Evolutionary conservation across 192 early-diverging fungal species (phyloP).

Genomic region (Geosiphon pyriformis): DNA sequence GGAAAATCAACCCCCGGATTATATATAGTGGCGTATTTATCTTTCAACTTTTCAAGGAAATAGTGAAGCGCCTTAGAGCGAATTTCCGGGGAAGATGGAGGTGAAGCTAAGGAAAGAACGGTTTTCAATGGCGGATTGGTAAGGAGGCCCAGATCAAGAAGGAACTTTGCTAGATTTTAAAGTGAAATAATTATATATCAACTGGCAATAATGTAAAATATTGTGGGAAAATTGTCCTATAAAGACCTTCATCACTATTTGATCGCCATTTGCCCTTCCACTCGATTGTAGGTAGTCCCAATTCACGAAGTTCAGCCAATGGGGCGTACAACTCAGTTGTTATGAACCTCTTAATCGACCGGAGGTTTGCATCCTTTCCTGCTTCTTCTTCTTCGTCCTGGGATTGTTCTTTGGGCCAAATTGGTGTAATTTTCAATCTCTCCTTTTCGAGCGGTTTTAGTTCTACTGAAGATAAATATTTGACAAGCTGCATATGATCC

Average conservation of each 20-base stretch:
- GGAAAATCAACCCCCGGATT: conserved; percentile 34
- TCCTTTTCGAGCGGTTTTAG: conserved; percentile 55
- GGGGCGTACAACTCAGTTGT: conserved; percentile 68
- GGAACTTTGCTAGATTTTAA: conserved; percentile 33
- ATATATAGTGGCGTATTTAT: conserved; percentile 50
- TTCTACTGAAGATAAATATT: conserved; percentile 73
- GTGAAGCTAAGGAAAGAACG: conserved; percentile 38
- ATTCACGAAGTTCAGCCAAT: conserved; percentile 42
- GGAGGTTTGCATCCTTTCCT: conserved; percentile 4
- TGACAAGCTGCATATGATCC: conserved; percentile 78
- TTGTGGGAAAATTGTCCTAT: neutral
- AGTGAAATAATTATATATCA: neutral
- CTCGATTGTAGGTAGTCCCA: conserved; percentile 62
- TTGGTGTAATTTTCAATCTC: conserved; percentile 53
- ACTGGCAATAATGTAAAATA: neutral
- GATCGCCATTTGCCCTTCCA: conserved; percentile 57
- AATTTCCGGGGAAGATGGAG: conserved; percentile 21
- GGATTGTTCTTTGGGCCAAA: conserved; percentile 61
- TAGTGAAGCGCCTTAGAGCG: conserved; percentile 57
- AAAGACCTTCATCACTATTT: conserved; percentile 28
- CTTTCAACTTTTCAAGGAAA: conserved; percentile 64
- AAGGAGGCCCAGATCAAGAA: conserved; percentile 46
- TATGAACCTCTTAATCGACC: conserved; percentile 40
- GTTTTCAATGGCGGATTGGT: conserved; percentile 33
- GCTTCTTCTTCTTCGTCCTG: conserved; percentile 11